Evolutionary conservation across 176 grass and related monocot genomes (phyloP), one percentile per base, ranked within the genome.

Genomic region (Lolium perenne): DNA sequence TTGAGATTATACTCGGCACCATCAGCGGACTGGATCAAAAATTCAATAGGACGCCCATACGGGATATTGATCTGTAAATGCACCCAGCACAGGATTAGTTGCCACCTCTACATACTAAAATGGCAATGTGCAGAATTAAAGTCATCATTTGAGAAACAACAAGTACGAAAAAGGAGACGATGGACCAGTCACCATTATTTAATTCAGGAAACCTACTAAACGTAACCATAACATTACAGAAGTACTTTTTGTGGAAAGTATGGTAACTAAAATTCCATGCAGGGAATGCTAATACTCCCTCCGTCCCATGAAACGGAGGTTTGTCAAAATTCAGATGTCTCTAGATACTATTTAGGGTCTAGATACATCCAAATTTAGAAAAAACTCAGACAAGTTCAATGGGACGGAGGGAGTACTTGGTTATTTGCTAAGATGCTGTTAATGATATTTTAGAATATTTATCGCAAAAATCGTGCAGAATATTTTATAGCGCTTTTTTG

Each of bases 61-160:
- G 91, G 89, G 82, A 98, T 86, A 83, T 85, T 88, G 88, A 95
- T 91, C 96, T 98, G 86, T 60, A 89, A 71, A 82, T 55, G 43
- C 79, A 35, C 32, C 32, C 32, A 77, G 40, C 64, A 78, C 78
- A 84, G 55, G 13, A 77, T 88, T 79, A 78, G 75, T 60, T 71
- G 3, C 38, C 61, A 47, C 86, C 45, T 75, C 43, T 69, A 64
- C 38, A 67, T 72, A 26, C 13, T 35, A 4, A 47, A 79, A 32
- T 25, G 5, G 68, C 3, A 41, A 60, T 65, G 23, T 9, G 43
- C 5, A 83, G 64, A 72, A 77, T 47, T 77, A 17, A 10, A 5
- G 57, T 61, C 8, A 43, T 47, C 60, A 23, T 12, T 61, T 26
- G 53, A 84, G 6, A 84, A 86, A 17, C 38, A 12, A 32, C 12